Evolutionary conservation across 805 yeast genomes (phyloP), one percentile per base, ranked within the genome.

Genomic region (Lipomyces mesembrius): DNA sequence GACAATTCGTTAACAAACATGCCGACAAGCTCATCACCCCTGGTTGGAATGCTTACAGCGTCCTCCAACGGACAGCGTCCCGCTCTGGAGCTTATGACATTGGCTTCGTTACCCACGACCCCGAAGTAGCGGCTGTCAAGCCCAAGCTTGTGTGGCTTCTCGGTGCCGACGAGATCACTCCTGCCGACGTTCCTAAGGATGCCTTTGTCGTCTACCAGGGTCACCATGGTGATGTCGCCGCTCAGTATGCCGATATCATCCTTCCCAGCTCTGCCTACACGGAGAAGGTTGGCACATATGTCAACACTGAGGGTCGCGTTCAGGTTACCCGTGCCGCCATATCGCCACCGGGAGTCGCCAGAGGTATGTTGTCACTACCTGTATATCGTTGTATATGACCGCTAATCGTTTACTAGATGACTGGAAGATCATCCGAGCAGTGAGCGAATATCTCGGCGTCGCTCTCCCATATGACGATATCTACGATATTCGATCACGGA

Each of bases 181-280:
- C 87, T 68, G 79, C 83, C 66, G 89, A 88, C 67, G 85, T 91
- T 73, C 96, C 96, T 72, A 82, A 83, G 77, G 95, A 91, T 77
- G 91, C 97, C 2, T 91, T 91, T 77, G 97, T 91, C 37, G 87
- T 91, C 62, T 91, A 91, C 80, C 92, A 91, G 80, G 97, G 97
- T 64, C 96, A 91, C 79, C 96, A 91, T 79, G 97, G 97, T 80
- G 97, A 91, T 74, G 78, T 84, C 27, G 97, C 97, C 73, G 97
- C 97, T 35, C 87, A 94, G 8, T 84, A 86, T 73, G 97, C 97
- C 57, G 96, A 91, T 78, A 96, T 91, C 57, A 85, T 91, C 67
- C 84, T 91, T 72, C 97, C 97, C 57, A 93, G 93, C 59, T 84
- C 93, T 46, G 96, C 97, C 52, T 91, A 88, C 84, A 91, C 97